phyloP scores from a whole-genome alignment of 139 green algal genomes.

The Prasinococcaceae sp. region DNA sequence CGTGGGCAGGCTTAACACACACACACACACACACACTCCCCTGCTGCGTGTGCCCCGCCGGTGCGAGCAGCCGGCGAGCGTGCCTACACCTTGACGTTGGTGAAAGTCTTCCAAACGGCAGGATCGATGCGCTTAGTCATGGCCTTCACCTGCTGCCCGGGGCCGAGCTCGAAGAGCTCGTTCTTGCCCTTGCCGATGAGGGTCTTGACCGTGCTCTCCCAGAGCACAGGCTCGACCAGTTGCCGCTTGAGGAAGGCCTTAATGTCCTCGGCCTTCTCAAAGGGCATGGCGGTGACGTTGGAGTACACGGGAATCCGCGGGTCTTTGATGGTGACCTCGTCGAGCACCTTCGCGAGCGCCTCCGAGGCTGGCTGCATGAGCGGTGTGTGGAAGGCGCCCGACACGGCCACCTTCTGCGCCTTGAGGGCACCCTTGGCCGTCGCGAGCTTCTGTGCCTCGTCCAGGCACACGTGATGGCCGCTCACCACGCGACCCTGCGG shows the following conservation, averaged over 20 bases:
- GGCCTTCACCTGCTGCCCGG: slow-evolving; percentile 80
- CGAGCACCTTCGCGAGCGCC: slow-evolving; percentile 44
- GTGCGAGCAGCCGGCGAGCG: too few relatives aligned
- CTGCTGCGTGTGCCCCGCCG: too few relatives aligned
- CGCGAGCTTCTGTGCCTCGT: slow-evolving; percentile 37
- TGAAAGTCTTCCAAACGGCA: slow-evolving; percentile 44
- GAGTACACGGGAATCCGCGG: slow-evolving; percentile 64
- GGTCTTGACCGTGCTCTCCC: slow-evolving; percentile 24
- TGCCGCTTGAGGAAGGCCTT: slow-evolving; percentile 30
- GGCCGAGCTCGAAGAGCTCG: slow-evolving; percentile 69
- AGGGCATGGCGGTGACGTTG: slow-evolving; percentile 72
- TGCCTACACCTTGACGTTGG: too few relatives aligned
- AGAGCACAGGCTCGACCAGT: slow-evolving; percentile 67
- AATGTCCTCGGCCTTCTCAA: slow-evolving; percentile 23
- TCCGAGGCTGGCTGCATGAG: slow-evolving; percentile 64
- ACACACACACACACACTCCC: too few relatives aligned
- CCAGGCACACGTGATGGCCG: slow-evolving; percentile 53
- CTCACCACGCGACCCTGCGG: slow-evolving; percentile 60
- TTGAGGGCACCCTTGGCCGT: slow-evolving; percentile 61
- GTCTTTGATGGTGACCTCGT: slow-evolving; percentile 37
- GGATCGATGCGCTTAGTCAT: slow-evolving; percentile 76
- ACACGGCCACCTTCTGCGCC: slow-evolving; percentile 50
- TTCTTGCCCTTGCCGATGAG: slow-evolving; percentile 30
- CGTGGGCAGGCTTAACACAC: too few relatives aligned
- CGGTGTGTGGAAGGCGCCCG: slow-evolving; percentile 77